Base-by-base conservation (phyloP, 352 stramenopile genomes). In the Globisporangium nunn region DNA sequence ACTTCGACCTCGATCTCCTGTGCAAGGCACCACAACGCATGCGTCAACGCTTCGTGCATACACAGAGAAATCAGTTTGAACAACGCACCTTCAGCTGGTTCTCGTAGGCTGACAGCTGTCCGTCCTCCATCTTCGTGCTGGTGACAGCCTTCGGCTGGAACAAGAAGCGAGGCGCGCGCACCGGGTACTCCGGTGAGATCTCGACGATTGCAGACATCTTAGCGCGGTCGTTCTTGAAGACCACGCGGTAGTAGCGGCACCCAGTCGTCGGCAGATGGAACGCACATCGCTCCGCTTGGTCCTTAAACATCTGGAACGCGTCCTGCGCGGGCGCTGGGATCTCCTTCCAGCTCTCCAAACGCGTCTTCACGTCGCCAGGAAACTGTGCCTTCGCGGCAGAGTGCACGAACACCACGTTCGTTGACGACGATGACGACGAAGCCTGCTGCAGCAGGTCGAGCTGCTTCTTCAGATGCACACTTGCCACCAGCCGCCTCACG, bases 1-100 rank as follows among this genome's bases (percentile, higher is more conserved):
- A 92, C 75, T 45, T 92, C 82, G n/a, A 87, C 57, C 54, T 88
- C 82, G 7, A 92, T 72, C 48, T 88, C 79, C 82, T 88, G 56
- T 6, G 44, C 18, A 61, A 52, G 33, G 15, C 50, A 18, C 40
- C 33, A 43, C 0, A 3, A 52, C 39, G 41, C 30, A n/a, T 41
- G 60, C 41, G 67, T 10, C 43, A 17, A 49, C 63, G 2, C 12
- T 15, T 15, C 2, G 23, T 14, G 33, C 17, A 18, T 30, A 59
- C 10, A 54, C 8, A 4, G 23, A 30, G 18, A 43, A 28, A 28
- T 7, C 28, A 3, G 41, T 15, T 15, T 17, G 29, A 5, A 30
- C 28, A 23, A 54, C 54, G 10, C 44, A 87, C 80, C 74, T 91
- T 87, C 30, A 88, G 67, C 15, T 81, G 71, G 54, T 85, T 85